Percentiles rank a stretch among this genome's conserved stretches.
phyloP scores from a whole-genome alignment of 2,329 filamentous ascomycete species.

The Colletotrichum spaethianum region DNA sequence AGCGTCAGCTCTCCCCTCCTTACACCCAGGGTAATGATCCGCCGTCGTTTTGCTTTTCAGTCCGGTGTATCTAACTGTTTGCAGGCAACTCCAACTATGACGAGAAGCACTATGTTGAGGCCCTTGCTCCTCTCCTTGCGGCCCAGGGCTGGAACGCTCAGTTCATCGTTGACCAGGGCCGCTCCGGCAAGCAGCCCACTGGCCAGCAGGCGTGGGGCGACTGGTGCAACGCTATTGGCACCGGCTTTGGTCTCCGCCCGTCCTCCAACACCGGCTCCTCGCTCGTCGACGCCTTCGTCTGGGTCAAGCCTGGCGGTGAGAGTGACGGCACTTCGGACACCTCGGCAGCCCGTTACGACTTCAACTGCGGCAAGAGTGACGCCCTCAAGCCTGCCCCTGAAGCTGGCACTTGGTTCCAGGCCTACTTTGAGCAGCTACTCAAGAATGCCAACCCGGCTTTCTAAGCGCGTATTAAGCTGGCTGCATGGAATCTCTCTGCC shows the following conservation, averaged over 20 bases:
- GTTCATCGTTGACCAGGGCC: constrained; percentile 67
- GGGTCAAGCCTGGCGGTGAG: constrained; percentile 78
- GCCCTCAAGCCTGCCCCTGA: constrained; percentile 77
- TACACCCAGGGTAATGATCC: constrained; percentile 56
- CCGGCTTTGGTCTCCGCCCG: constrained; percentile 76
- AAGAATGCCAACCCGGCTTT: constrained; percentile 70
- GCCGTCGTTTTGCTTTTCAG: too few relatives aligned
- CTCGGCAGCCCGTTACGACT: constrained; percentile 65
- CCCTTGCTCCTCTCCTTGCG: constrained; percentile 75
- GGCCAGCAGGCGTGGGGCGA: constrained; percentile 74
- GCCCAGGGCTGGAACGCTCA: constrained; percentile 60
- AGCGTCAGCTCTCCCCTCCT: constrained; percentile 56
- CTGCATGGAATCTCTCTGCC: neutral
- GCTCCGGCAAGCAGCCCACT: constrained; percentile 67
- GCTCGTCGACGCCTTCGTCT: constrained; percentile 76
- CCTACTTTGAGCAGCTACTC: constrained; percentile 71
- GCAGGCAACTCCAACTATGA: constrained; percentile 65
- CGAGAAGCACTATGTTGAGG: constrained; percentile 70
- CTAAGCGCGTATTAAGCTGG: constrained; percentile 13
- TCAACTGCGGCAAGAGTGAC: constrained; percentile 67
- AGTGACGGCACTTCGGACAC: constrained; percentile 67
- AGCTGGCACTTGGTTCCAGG: constrained; percentile 78
- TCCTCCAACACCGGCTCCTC: constrained; percentile 72
- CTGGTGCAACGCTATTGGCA: constrained; percentile 77
- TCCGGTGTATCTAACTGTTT: constrained; percentile 43